These are phyloP conservation scores for Teunomyces stri DNA, from an alignment of 805 yeast genomes.

Conservation along the genomic window DNA sequence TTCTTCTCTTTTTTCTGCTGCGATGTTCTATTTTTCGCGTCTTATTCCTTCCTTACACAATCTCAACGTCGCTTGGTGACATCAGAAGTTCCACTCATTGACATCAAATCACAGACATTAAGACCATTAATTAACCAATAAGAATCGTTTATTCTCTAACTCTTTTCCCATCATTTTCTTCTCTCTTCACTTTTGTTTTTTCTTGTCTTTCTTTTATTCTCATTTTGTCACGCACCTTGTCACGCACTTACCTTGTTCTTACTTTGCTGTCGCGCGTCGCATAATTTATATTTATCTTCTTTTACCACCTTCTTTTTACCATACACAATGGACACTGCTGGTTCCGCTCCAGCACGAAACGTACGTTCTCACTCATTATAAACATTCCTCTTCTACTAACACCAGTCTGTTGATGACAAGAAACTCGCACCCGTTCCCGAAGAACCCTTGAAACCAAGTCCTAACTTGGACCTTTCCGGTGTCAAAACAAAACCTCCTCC, in stretches of 20 bases:
- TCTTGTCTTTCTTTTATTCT: not conserved
- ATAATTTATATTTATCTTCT: not conserved
- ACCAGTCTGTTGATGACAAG: conserved; percentile 9
- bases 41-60: too few relatives aligned
- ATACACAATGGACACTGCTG: not conserved
- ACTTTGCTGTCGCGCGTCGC: not conserved
- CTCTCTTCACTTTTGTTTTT: not conserved
- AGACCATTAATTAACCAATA: too few relatives aligned
- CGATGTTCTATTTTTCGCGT: not conserved
- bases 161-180: not conserved
- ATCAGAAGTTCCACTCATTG: too few relatives aligned
- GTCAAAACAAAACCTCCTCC: conserved; percentile 37
- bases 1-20: not conserved
- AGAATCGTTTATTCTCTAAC: not conserved
- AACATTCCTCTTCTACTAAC: not conserved
- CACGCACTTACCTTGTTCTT: too few relatives aligned
- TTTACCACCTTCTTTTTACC: not conserved
- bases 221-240: too few relatives aligned
- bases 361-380: not conserved
- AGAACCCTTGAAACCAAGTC: conserved; percentile 29
- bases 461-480: conserved; percentile 33
- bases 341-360: not conserved
- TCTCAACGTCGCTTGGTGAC: too few relatives aligned
- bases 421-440: not conserved
- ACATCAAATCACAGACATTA: too few relatives aligned